Evolutionary conservation across 768 basidiomycete genomes (phyloP).

Genomic region (Leccinum boreale): DNA sequence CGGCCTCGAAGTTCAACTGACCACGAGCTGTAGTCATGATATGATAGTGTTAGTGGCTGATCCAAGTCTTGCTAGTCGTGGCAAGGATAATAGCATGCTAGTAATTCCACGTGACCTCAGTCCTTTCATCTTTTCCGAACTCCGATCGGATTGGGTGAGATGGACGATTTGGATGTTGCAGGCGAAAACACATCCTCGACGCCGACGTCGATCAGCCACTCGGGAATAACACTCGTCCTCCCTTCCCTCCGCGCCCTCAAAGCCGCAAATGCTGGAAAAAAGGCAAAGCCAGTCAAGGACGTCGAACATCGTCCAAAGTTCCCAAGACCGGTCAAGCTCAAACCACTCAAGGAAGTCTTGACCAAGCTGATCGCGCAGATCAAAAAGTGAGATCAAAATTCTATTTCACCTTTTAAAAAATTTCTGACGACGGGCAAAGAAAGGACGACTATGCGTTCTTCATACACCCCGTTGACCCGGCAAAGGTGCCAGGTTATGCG

Average conservation of each 20-base stretch:
- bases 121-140: background rate
- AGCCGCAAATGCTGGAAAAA: slow-evolving; percentile 52
- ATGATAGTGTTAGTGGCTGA: no score
- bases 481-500: slow-evolving; percentile 57
- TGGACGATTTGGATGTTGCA: slow-evolving; percentile 32
- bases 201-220: slow-evolving; percentile 30
- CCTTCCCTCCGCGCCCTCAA: slow-evolving; percentile 65
- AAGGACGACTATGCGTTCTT: slow-evolving; percentile 89
- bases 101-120: background rate
- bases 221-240: slow-evolving; percentile 63
- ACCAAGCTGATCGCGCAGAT: slow-evolving; percentile 64
- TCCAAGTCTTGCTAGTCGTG: no score
- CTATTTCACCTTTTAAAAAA: background rate
- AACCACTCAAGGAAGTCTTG: slow-evolving; percentile 75
- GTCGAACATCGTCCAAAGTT: slow-evolving; percentile 30
- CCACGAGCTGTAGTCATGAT: background rate
- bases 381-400: slow-evolving; percentile 56
- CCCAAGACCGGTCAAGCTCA: slow-evolving; percentile 65
- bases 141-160: slow-evolving; percentile 7
- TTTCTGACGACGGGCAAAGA: slow-evolving; percentile 37
- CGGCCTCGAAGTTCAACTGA: slow-evolving; percentile 7
- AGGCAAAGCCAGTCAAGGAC: slow-evolving; percentile 36
- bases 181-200: slow-evolving; percentile 31
- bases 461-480: slow-evolving; percentile 59
- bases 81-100: no score